Percentiles rank a stretch among this genome's conserved stretches.
These are phyloP conservation scores for Pythium sukuiense DNA, from an alignment of 352 stramenopile species.

Conservation along the genomic window DNA sequence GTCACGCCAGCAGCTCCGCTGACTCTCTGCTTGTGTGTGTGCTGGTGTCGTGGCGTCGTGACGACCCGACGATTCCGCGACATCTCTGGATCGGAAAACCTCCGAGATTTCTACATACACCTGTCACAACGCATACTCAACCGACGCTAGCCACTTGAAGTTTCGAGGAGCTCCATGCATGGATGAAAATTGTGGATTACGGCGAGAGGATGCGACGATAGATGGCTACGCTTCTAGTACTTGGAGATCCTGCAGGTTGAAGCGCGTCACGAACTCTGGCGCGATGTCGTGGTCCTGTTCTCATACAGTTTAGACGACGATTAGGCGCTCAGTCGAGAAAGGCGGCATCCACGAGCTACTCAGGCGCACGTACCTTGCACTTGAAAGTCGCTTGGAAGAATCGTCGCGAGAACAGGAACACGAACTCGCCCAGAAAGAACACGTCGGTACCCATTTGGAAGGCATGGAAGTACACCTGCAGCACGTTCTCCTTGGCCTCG, in stretches of 20 bases:
- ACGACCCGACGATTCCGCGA: constrained; percentile 16
- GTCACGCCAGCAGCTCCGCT: background rate
- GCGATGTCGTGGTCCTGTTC: constrained; percentile 45
- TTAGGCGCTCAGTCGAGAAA: background rate
- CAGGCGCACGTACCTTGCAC: constrained; percentile 48
- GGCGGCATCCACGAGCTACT: background rate
- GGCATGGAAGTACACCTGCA: constrained; percentile 76
- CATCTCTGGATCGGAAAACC: constrained; percentile 10
- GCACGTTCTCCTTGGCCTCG: constrained; percentile 54
- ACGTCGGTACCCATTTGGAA: constrained; percentile 44
- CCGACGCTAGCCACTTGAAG: constrained; percentile 1
- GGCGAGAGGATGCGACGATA: background rate
- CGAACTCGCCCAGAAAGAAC: constrained; percentile 74
- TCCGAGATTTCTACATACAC: constrained; percentile 6
- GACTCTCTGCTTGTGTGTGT: background rate
- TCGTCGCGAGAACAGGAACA: constrained; percentile 63
- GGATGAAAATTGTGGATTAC: background rate
- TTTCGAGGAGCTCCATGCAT: background rate
- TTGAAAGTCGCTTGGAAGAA: constrained; percentile 88
- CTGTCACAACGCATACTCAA: constrained; percentile 12
- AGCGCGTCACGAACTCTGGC: constrained; percentile 64
- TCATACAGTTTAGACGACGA: background rate
- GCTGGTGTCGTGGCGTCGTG: constrained; percentile 6
- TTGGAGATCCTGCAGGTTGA: constrained; percentile 70
- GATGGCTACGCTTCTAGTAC: constrained; percentile 32